These are phyloP conservation scores for Phytophthora pini DNA, from an alignment of 352 stramenopile species.

Conservation along the genomic window DNA sequence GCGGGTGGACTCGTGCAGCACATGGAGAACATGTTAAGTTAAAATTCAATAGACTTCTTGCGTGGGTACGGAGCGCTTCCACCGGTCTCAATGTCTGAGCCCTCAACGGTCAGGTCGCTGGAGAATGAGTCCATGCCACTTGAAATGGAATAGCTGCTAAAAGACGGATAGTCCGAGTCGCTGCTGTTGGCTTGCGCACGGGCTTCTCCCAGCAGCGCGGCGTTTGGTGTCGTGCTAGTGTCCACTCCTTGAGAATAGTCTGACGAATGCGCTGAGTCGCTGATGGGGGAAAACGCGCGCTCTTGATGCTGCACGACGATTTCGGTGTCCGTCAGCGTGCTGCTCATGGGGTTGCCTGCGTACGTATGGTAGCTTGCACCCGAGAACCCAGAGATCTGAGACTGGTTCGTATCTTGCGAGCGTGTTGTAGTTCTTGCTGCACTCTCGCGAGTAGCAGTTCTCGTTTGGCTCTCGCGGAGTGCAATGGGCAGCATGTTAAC, in stretches of 20 bases:
- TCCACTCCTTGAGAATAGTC: slow-evolving; percentile 44
- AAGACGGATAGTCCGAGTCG: slow-evolving; percentile 22
- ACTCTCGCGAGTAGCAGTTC: slow-evolving; percentile 31
- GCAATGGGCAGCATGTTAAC: slow-evolving; percentile 27
- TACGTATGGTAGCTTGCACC: slow-evolving; percentile 56
- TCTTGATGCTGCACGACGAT: slow-evolving; percentile 38
- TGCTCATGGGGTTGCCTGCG: slow-evolving; percentile 31
- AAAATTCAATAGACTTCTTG: slow-evolving; percentile 48
- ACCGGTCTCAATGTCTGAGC: slow-evolving; percentile 30
- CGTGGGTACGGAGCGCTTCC: slow-evolving; percentile 31
- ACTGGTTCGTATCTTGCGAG: slow-evolving; percentile 48
- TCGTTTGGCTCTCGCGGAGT: slow-evolving; percentile 20
- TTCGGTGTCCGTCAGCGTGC: slow-evolving; percentile 52
- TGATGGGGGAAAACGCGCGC: slow-evolving; percentile 52
- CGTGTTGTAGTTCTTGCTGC: slow-evolving; percentile 24
- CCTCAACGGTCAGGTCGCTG: slow-evolving; percentile 43
- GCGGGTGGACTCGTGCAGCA: too few relatives aligned
- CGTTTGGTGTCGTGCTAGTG: slow-evolving; percentile 22
- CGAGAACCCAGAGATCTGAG: slow-evolving; percentile 51
- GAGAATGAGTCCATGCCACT: slow-evolving; percentile 51
- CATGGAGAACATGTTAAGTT: too few relatives aligned
- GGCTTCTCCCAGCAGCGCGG: slow-evolving; percentile 7
- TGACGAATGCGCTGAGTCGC: slow-evolving; percentile 31
- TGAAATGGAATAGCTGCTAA: slow-evolving; percentile 33
- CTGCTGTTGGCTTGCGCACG: slow-evolving; percentile 15